Percentiles rank a stretch among this genome's conserved stretches.
These are phyloP conservation scores for Lumnitzera racemosa DNA, from an alignment of 345 rosid species.

Conservation along the genomic window DNA sequence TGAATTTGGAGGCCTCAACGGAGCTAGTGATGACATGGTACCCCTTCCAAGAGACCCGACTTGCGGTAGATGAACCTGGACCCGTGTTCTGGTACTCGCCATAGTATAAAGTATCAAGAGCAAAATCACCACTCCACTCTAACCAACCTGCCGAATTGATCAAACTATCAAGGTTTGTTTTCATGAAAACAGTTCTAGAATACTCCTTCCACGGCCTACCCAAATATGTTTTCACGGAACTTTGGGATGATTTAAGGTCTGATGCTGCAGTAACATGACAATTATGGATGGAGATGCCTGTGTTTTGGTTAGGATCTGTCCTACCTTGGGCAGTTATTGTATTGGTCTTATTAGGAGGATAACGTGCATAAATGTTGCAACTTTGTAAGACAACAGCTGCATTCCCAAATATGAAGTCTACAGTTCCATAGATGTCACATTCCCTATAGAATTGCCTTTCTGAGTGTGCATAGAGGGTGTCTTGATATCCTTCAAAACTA, in stretches of 20 bases:
- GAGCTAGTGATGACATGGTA: conserved; percentile 15
- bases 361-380: conserved; percentile 15
- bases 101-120: conserved; percentile 25
- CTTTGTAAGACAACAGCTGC: conserved; percentile 28
- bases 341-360: conserved; percentile 23
- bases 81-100: conserved; percentile 26
- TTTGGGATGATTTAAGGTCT: conserved; percentile 16
- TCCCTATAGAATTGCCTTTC: conserved; percentile 33
- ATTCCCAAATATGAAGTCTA: conserved; percentile 32
- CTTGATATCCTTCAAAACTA: conserved; percentile 26
- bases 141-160: conserved; percentile 31
- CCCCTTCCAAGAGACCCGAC: conserved; percentile 27
- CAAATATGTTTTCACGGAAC: conserved; percentile 19
- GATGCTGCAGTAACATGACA: conserved; percentile 24
- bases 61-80: conserved; percentile 3
- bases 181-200: conserved; percentile 27
- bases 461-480: conserved; percentile 27
- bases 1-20: conserved; percentile 19
- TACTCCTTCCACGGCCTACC: conserved; percentile 35
- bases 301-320: conserved; percentile 21
- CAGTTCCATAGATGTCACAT: conserved; percentile 25
- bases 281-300: conserved; percentile 26
- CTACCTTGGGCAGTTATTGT: conserved; percentile 34
- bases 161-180: conserved; percentile 17
- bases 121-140: conserved; percentile 22